Evolutionary conservation across 1,284 basidiomycete species (phyloP).

Genomic region (Cryptococcus floricola): DNA sequence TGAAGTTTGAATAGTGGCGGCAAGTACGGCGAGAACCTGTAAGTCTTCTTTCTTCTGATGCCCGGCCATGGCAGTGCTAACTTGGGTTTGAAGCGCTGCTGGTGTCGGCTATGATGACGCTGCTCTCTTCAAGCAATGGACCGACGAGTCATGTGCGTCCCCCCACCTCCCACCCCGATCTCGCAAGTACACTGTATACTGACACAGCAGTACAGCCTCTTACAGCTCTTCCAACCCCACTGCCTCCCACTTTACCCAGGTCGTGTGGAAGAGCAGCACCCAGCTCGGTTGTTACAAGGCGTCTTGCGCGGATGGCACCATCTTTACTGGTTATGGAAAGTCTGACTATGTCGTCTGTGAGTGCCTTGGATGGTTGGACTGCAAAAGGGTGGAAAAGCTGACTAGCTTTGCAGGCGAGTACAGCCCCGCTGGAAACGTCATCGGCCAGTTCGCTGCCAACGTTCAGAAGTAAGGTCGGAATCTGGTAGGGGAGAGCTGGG

Average conservation of each 20-base stretch:
- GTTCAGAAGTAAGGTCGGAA: conserved; percentile 3
- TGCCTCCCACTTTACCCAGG: conserved; percentile 41
- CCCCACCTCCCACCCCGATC: background rate
- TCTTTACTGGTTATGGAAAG: conserved; percentile 18
- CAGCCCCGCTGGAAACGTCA: conserved; percentile 24
- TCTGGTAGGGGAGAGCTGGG: too few relatives aligned
- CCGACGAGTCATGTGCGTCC: conserved; percentile 33
- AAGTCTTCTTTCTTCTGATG: too few relatives aligned
- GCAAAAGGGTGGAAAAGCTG: too few relatives aligned
- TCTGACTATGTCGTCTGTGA: background rate
- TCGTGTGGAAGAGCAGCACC: conserved; percentile 44
- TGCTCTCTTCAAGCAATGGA: conserved; percentile 31
- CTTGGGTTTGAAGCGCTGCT: conserved; percentile 13
- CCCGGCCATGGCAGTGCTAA: too few relatives aligned
- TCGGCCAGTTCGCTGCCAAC: conserved; percentile 18
- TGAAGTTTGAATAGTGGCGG: conserved; percentile 10
- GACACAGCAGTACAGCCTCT: conserved; percentile 8
- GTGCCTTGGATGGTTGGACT: background rate
- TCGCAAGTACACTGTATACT: too few relatives aligned
- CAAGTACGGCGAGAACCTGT: conserved; percentile 29
- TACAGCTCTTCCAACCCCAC: conserved; percentile 33
- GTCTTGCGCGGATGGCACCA: conserved; percentile 22
- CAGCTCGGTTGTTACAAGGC: conserved; percentile 35
- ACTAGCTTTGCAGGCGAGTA: conserved; percentile 22
- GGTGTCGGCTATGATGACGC: conserved; percentile 25